Evolutionary conservation across 1,284 basidiomycete species (phyloP).

Genomic region (Tylopilus sp.): DNA sequence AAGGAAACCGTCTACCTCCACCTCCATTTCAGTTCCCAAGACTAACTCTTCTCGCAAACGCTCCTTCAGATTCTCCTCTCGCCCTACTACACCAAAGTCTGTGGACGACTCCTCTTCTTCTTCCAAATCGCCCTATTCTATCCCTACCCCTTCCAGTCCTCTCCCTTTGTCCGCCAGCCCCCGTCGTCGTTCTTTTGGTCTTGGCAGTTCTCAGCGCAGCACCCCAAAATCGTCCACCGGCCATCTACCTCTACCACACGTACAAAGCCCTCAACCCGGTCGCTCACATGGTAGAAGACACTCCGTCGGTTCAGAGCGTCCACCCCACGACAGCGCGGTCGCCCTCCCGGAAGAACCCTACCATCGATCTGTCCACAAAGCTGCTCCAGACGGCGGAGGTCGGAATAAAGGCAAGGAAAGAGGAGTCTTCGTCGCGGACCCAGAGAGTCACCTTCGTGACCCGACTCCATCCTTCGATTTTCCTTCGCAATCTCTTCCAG

Average conservation of each 20-base stretch:
- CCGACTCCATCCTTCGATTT: conserved; percentile 10
- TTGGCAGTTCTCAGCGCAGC: conserved; percentile 28
- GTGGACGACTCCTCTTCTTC: conserved; percentile 15
- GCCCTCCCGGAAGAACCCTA: conserved; percentile 32
- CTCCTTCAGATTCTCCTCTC: conserved; percentile 34
- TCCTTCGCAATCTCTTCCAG: conserved; percentile 24
- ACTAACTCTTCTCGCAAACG: conserved; percentile 23
- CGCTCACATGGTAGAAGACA: conserved; percentile 31
- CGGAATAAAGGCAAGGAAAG: conserved; percentile 32
- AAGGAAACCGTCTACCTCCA: conserved; percentile 28
- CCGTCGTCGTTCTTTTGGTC: conserved; percentile 33
- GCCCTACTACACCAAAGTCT: conserved; percentile 34
- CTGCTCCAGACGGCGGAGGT: conserved; percentile 7
- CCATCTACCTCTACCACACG: conserved; percentile 26
- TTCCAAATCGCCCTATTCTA: conserved; percentile 22
- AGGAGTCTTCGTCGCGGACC: conserved; percentile 8
- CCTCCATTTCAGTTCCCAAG: conserved; percentile 19
- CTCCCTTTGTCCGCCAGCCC: conserved; percentile 34
- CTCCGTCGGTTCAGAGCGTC: conserved; percentile 30
- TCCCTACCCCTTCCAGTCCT: conserved; percentile 30
- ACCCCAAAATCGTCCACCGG: conserved; percentile 32
- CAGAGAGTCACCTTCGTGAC: conserved; percentile 4
- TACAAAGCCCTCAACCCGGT: conserved; percentile 8
- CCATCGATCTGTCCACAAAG: conserved; percentile 14
- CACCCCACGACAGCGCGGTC: conserved; percentile 34